phyloP scores from a whole-genome alignment of 441 rosid genomes.

The Corymbia calophylla region DNA sequence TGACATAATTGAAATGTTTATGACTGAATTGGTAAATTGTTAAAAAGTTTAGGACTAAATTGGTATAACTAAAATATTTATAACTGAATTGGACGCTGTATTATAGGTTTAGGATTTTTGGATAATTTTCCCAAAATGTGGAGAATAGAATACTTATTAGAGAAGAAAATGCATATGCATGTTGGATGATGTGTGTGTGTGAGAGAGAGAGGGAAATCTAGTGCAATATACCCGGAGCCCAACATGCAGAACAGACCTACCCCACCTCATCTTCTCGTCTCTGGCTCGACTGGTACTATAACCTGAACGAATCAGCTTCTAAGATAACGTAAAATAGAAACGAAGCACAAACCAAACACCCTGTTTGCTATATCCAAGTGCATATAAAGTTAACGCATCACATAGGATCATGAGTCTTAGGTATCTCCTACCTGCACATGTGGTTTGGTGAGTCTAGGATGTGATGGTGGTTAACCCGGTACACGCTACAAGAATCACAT shows the following conservation, averaged over 20 bases:
- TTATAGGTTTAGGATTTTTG: background rate
- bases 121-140: no score
- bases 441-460: background rate
- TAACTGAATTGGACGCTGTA: fast-evolving
- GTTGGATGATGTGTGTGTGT: background rate
- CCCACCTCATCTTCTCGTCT: background rate
- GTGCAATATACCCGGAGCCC: background rate
- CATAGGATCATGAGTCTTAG: background rate
- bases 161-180: background rate
- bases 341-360: background rate
- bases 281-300: background rate
- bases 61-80: no score
- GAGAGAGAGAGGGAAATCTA: background rate
- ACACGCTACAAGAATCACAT: background rate
- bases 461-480: background rate
- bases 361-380: background rate
- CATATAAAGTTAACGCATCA: background rate
- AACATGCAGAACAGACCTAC: background rate
- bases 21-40: background rate
- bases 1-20: no score
- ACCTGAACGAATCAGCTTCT: background rate
- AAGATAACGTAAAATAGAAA: background rate
- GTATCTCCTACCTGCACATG: background rate
- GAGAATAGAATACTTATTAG: background rate
- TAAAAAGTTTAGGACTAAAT: no score